Evolutionary conservation across 2,329 filamentous ascomycete species (phyloP), one percentile per base, ranked within the genome.

Genomic region (Paecilomyces sp.): DNA sequence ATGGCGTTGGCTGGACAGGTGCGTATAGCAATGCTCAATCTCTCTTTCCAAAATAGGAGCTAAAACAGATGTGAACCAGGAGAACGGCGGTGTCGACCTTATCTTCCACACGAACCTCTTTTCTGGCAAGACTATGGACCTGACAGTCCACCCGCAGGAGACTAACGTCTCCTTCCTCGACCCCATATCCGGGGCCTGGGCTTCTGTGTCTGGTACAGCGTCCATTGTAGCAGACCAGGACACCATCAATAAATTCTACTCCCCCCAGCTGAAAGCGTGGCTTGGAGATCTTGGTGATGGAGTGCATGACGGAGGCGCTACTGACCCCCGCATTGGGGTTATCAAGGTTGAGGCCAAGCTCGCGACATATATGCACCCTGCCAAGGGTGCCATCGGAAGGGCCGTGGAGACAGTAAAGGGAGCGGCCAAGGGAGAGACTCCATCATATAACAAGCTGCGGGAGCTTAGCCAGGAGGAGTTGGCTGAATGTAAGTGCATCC

Each of bases 51-150:
- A 12, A 47, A n/a, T 3, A 47, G 41, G 13, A 57, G 57, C 55
- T 55, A 53, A 55, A 9, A 58, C 9, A 54, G n/a, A 56, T 41
- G 8, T 7, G 31, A 12, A 34, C 2, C 63, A 93, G 89, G 91
- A 95, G 76, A 81, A 82, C 62, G 88, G 87, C 64, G 89, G 89
- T 68, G 82, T 92, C 60, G 91, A 95, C 72, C 84, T 94, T 59
- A 83, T 96, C 74, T 96, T 96, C 83, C 88, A 94, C 80, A 92
- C 91, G 70, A 96, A 96, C 80, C 92, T 90, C 63, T 89, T 93
- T 73, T 92, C 90, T 9, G 86, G 90, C 77, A 96, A 96, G 82
- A 92, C 90, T 4, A 84, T 91, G 74, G 91, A 96, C 70, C 82
- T 96, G 51, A 80, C 84, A 59, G 79, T 80, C 59, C 87, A 95